These are phyloP conservation scores for Talaromyces stipitatus DNA, from an alignment of 495 filamentous ascomycete genomes.

Conservation along the genomic window DNA sequence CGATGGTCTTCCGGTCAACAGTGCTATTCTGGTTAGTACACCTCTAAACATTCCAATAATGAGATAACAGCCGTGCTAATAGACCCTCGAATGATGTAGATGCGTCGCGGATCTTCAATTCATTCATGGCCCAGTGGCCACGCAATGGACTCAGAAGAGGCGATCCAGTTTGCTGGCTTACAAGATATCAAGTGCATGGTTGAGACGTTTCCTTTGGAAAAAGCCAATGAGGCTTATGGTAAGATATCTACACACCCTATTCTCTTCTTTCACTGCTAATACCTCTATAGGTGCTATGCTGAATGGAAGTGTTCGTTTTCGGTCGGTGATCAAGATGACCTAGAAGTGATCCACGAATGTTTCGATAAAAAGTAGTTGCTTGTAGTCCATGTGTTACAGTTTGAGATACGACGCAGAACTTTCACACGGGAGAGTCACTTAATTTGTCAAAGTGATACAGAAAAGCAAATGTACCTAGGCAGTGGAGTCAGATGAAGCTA, in stretches of 20 bases:
- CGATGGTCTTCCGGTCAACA: not conserved
- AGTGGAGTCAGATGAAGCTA: too few relatives aligned
- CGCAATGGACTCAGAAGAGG: conserved; percentile 56
- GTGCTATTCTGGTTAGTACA: not conserved
- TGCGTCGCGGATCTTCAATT: conserved; percentile 42
- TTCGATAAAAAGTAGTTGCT: not conserved
- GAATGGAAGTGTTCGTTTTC: conserved; percentile 39
- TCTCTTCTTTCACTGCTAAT: not conserved
- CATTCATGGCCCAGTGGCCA: conserved; percentile 58
- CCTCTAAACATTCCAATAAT: not conserved
- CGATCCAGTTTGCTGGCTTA: conserved; percentile 51
- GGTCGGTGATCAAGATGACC: conserved; percentile 46
- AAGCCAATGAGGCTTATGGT: conserved; percentile 46
- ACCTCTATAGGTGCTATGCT: conserved; percentile 27
- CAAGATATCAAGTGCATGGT: conserved; percentile 55
- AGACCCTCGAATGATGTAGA: conserved; percentile 9
- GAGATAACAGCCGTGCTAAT: not conserved
- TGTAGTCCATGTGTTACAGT: too few relatives aligned
- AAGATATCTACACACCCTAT: not conserved
- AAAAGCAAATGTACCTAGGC: not conserved
- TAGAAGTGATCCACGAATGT: conserved; percentile 11
- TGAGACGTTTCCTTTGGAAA: conserved; percentile 52
- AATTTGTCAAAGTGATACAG: not conserved
- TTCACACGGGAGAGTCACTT: not conserved
- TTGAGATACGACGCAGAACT: too few relatives aligned